Base-by-base conservation (phyloP, 2,329 filamentous ascomycete genomes). In the Colletotrichum higginsianum region DNA sequence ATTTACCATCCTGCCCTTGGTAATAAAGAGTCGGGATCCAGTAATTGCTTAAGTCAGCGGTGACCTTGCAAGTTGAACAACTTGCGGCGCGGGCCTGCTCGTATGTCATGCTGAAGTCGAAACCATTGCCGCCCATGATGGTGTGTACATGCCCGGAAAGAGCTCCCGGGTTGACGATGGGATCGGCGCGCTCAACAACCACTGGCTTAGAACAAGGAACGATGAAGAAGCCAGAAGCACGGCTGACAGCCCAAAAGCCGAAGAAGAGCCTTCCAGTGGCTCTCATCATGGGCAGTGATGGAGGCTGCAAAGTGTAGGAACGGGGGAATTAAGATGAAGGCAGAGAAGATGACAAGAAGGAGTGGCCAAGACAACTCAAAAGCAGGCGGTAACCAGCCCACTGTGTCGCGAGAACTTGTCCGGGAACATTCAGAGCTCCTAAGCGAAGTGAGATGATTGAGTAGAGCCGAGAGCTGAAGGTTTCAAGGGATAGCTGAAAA, bases 51-150 rank as follows among this genome's bases (percentile, higher is more conserved):
- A 88, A 82, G 78, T 93, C 91, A 73, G 88, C 82, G 38, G 85
- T 84, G 66, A 91, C 90, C 44, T 85, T 84, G 79, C 91, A 93
- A 4, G 91, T 91, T 2, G 91, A 91, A 79, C 92, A 93, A 13
- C 85, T 85, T 2, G 89, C 87, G 30, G 79, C 78, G 67, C 84
- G 82, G n/a, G 88, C 87, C 46, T 85, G 81, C 11, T 84, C 81
- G 76, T 87, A 91, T 66, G 81, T 82, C 84, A 89, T 87, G 38
- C 79, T 81, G 71, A 88, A 85, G 50, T 85, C 83, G 77, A 93
- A 92, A 9, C 84, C 89, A 73, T 88, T 89, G 23, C 90, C 90
- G 16, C 91, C 90, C 78, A 89, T 86, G 71, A 93, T 85, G 13
- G 86, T 89, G 76, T 92, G 91, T 3, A 89, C 83, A 78, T 93